A percentile compares a stretch with the other conserved stretches of the same genome.
These are phyloP conservation scores for Samsoniella hepiali DNA, from an alignment of 2,329 filamentous ascomycete genomes.

Conservation along the genomic window DNA sequence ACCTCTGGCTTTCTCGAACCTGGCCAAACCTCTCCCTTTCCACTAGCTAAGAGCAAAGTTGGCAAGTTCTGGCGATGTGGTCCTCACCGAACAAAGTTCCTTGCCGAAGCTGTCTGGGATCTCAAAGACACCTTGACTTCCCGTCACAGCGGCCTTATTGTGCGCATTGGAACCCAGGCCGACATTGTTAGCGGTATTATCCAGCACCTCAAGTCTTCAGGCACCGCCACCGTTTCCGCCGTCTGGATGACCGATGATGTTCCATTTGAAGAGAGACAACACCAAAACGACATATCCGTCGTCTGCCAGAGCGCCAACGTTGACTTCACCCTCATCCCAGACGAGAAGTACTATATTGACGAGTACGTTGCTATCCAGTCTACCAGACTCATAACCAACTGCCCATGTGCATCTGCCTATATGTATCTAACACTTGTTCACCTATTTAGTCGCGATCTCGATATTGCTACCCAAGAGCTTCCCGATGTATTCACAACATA, in stretches of 20 bases:
- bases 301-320: constrained; percentile 51
- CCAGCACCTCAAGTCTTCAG: constrained; percentile 40
- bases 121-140: constrained; percentile 60
- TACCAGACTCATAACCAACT: neutral
- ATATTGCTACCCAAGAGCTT: constrained; percentile 57
- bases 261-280: constrained; percentile 63
- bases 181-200: constrained; percentile 61
- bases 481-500: constrained; percentile 75
- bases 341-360: constrained; percentile 77
- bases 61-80: constrained; percentile 72
- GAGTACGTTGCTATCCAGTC: constrained; percentile 56
- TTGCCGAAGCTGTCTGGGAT: constrained; percentile 71
- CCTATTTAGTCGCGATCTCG: constrained; percentile 59
- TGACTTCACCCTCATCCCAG: constrained; percentile 63
- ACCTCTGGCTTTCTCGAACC: constrained; percentile 67
- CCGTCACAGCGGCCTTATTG: constrained; percentile 56
- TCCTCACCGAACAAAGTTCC: constrained; percentile 66
- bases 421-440: neutral
- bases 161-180: constrained; percentile 60
- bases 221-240: constrained; percentile 46
- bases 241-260: constrained; percentile 75
- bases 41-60: constrained; percentile 62
- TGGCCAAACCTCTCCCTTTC: constrained; percentile 59
- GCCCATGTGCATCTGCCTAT: neutral
- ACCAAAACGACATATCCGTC: constrained; percentile 55